These are phyloP conservation scores for Luvunga scandens DNA, from an alignment of 345 rosid genomes.

Conservation along the genomic window DNA sequence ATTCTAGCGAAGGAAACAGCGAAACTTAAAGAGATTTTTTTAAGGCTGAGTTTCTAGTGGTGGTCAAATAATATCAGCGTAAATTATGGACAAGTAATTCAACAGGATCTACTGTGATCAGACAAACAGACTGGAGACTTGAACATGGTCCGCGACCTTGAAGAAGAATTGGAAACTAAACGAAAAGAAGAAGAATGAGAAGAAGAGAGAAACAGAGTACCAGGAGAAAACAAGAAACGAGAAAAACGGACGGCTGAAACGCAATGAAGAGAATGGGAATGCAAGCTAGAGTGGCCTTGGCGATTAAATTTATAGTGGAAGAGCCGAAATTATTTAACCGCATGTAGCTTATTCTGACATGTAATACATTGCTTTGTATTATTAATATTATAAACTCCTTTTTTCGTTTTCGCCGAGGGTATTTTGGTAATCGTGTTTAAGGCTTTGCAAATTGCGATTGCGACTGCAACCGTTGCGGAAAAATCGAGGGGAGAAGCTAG, in stretches of 20 bases:
- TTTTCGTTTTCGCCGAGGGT: background rate
- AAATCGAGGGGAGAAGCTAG: background rate
- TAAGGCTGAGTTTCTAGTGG: background rate
- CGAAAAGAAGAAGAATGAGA: background rate
- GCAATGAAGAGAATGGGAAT: background rate
- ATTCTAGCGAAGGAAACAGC: background rate
- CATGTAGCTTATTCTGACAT: too few relatives aligned
- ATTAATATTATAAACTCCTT: too few relatives aligned
- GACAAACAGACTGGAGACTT: background rate
- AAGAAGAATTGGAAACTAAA: background rate
- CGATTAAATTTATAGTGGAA: slow-evolving; percentile 3
- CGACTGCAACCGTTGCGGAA: background rate
- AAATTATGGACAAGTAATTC: background rate
- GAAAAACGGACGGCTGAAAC: background rate
- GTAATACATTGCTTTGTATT: too few relatives aligned
- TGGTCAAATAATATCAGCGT: background rate
- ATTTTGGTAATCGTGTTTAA: background rate
- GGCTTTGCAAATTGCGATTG: too few relatives aligned
- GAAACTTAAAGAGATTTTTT: background rate
- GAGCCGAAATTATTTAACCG: background rate
- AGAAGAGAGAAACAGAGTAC: background rate
- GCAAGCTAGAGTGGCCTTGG: background rate
- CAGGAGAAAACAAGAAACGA: background rate
- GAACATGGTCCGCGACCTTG: background rate
- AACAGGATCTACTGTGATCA: background rate